These are phyloP conservation scores for Arachnomyces sp. DNA, from an alignment of 2,329 filamentous ascomycete genomes.

Conservation along the genomic window DNA sequence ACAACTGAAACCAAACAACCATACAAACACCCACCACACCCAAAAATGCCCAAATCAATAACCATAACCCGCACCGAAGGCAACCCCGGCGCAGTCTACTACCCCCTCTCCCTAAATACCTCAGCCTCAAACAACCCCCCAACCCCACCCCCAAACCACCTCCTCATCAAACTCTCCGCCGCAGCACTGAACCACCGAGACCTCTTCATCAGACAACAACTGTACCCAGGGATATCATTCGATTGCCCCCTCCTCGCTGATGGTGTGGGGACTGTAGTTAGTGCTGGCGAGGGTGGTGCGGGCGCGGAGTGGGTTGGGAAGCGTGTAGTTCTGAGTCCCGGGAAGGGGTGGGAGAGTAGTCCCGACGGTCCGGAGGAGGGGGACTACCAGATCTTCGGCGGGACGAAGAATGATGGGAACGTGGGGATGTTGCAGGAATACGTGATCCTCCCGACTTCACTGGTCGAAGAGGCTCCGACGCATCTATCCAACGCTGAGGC, in stretches of 20 bases:
- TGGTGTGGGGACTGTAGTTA: constrained; percentile 65
- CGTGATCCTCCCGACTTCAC: constrained; percentile 59
- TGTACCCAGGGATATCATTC: constrained; percentile 82
- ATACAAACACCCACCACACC: constrained; percentile 8
- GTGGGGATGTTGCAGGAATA: constrained; percentile 67
- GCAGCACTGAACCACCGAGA: constrained; percentile 91
- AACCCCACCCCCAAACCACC: constrained; percentile 57
- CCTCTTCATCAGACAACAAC: constrained; percentile 83
- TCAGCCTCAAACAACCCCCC: constrained; percentile 38
- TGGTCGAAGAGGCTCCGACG: constrained; percentile 61
- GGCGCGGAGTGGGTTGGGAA: constrained; percentile 52
- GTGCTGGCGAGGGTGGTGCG: constrained; percentile 48
- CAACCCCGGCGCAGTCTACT: constrained; percentile 71
- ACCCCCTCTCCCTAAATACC: constrained; percentile 44
- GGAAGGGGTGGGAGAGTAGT: constrained; percentile 64
- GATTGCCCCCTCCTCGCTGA: constrained; percentile 71
- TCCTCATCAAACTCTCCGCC: constrained; percentile 67
- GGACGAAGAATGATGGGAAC: constrained; percentile 53
- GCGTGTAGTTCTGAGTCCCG: constrained; percentile 70
- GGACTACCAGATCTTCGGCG: constrained; percentile 38
- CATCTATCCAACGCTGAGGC: constrained; percentile 68
- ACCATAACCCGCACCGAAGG: constrained; percentile 52
- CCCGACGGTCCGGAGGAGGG: constrained; percentile 64
- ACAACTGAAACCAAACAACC: neutral
- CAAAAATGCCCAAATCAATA: constrained; percentile 37